A percentile compares a stretch with the other conserved stretches of the same genome.
Conservation (phyloP, 208 protist genomes). For the Phytomonas serpens region DNA sequence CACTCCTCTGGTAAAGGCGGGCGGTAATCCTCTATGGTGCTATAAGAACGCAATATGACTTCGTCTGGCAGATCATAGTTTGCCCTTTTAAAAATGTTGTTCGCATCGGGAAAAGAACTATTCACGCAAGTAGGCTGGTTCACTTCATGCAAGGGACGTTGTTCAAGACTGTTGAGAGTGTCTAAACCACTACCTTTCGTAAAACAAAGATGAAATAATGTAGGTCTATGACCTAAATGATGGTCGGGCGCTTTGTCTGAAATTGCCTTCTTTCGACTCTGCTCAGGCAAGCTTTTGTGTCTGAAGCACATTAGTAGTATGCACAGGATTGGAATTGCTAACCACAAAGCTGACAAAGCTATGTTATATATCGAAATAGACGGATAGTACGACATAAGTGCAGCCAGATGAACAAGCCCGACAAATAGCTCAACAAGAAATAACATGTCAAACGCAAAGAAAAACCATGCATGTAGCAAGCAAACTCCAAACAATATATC, state of each 20-base stretch:
- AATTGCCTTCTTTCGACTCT: not conserved
- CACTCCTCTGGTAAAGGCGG: not conserved
- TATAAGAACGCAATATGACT: not conserved
- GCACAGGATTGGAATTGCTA: conserved; percentile 38
- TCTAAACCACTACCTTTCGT: not conserved
- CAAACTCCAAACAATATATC: conserved; percentile 53
- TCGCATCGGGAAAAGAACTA: not conserved
- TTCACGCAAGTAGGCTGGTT: not conserved
- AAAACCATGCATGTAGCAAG: conserved; percentile 62
- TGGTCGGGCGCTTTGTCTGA: not conserved
- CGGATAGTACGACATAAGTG: conserved; percentile 42
- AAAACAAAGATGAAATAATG: not conserved
- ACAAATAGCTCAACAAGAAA: conserved; percentile 32
- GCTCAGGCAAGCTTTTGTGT: not conserved
- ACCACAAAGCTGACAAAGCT: conserved; percentile 43
- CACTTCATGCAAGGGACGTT: not conserved
- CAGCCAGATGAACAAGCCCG: conserved; percentile 51
- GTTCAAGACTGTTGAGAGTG: not conserved
- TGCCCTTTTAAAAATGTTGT: not conserved
- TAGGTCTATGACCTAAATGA: not conserved
- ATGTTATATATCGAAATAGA: conserved; percentile 15
- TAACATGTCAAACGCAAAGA: conserved; percentile 38
- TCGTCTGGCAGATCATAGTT: not conserved
- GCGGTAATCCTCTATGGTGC: not conserved
- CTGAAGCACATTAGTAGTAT: conserved; percentile 10